Conservation (phyloP, 176 grass and related monocot species). For the Phoenix roebelenii region DNA sequence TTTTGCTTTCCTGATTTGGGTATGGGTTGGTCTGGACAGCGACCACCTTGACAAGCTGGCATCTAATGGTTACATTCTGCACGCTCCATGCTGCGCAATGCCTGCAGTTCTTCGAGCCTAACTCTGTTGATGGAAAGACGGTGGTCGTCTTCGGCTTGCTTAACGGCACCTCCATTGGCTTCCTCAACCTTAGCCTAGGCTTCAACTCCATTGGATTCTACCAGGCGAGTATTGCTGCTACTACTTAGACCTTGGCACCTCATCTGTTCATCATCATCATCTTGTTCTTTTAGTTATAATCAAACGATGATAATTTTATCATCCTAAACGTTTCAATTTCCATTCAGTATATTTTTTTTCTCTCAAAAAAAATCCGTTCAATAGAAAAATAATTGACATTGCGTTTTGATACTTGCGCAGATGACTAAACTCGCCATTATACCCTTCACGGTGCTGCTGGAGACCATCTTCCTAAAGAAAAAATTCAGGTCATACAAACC, state of each 20-base stretch:
- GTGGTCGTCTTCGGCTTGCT: slow-evolving; percentile 87
- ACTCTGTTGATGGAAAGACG: slow-evolving; percentile 71
- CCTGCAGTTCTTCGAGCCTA: slow-evolving; percentile 86
- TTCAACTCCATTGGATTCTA: slow-evolving; percentile 99
- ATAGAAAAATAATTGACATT: too few relatives aligned
- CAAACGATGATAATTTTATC: too few relatives aligned
- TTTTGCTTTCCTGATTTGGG: too few relatives aligned
- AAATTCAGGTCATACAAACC: slow-evolving; percentile 60
- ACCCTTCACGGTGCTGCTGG: slow-evolving; percentile 94
- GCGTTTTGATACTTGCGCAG: slow-evolving; percentile 20
- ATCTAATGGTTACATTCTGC: slow-evolving; percentile 96
- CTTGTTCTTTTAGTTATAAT: too few relatives aligned
- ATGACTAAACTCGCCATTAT: slow-evolving; percentile 99
- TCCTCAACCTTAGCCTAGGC: slow-evolving; percentile 95
- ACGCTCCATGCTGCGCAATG: slow-evolving; percentile 80
- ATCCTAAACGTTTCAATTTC: too few relatives aligned
- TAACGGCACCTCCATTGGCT: slow-evolving; percentile 89
- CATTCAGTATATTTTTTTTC: too few relatives aligned
- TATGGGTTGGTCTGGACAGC: slow-evolving; percentile 33
- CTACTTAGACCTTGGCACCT: too few relatives aligned
- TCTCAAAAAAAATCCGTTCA: too few relatives aligned
- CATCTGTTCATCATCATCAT: too few relatives aligned
- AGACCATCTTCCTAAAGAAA: slow-evolving; percentile 93
- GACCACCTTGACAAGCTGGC: slow-evolving; percentile 98
- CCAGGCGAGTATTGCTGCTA: slow-evolving; percentile 38